These are phyloP conservation scores for Letharia columbiana DNA, from an alignment of 495 filamentous ascomycete genomes.

Conservation along the genomic window DNA sequence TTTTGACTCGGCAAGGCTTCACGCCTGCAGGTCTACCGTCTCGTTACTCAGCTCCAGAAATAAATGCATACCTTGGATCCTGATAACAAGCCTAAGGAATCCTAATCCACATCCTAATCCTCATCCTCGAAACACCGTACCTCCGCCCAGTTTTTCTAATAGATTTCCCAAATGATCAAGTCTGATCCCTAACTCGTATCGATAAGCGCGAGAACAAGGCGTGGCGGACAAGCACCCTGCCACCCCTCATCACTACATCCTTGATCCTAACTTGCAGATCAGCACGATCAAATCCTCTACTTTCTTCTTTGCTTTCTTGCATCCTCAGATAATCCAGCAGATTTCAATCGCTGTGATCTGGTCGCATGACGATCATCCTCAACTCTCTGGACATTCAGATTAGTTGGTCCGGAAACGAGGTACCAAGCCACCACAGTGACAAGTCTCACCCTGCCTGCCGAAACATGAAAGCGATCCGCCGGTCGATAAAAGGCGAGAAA, in stretches of 20 bases:
- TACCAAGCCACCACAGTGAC: conserved; percentile 4
- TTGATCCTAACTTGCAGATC: conserved; percentile 1
- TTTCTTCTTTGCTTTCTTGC: neutral
- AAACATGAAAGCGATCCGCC: conserved; percentile 35
- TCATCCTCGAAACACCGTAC: too few relatives aligned
- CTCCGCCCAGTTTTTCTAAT: too few relatives aligned
- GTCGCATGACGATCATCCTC: conserved; percentile 15
- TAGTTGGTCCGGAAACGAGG: conserved; percentile 10
- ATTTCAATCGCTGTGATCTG: neutral
- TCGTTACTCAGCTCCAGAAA: too few relatives aligned
- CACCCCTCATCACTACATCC: neutral
- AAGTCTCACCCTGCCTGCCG: neutral
- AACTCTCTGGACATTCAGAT: conserved; percentile 5
- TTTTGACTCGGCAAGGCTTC: too few relatives aligned
- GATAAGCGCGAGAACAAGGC: conserved; percentile 7
- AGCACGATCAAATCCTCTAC: neutral
- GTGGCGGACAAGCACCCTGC: conserved; percentile 3
- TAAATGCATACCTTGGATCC: too few relatives aligned
- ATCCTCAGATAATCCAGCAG: neutral
- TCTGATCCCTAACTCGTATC: neutral
- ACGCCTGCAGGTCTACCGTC: too few relatives aligned
- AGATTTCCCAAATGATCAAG: neutral
- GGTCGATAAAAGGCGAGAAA: conserved; percentile 82
- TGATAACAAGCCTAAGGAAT: too few relatives aligned
- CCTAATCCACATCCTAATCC: too few relatives aligned